phyloP scores from a whole-genome alignment of 345 rosid species.

The Salix suchowensis region DNA sequence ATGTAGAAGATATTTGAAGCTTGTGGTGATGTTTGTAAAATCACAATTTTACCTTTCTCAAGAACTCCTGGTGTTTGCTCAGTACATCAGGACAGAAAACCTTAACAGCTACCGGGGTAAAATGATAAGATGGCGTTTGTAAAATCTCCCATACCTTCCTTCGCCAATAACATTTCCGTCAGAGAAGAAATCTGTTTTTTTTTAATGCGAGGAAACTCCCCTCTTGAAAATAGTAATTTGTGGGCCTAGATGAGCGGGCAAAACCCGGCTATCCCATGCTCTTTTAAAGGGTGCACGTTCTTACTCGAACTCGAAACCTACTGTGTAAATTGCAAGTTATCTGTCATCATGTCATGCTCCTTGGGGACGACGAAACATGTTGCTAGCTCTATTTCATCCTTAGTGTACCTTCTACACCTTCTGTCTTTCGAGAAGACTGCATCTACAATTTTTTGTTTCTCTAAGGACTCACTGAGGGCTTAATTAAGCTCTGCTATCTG shows the following conservation, averaged over 20 bases:
- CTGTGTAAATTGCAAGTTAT: accelerated
- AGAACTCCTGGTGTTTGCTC: slow-evolving; percentile 68
- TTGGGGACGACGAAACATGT: slow-evolving; percentile 13
- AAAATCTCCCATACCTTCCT: slow-evolving; percentile 82
- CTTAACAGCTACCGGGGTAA: slow-evolving; percentile 78
- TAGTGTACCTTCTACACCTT: slow-evolving; percentile 68
- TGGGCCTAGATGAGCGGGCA: no score
- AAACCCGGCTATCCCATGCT: no score
- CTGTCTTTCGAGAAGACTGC: slow-evolving; percentile 54
- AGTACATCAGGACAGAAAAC: slow-evolving; percentile 52
- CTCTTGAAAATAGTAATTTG: no score
- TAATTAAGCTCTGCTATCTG: slow-evolving; percentile 59
- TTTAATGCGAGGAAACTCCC: no score
- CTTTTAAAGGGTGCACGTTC: accelerated
- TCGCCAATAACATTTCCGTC: slow-evolving; percentile 61
- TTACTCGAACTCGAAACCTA: no score
- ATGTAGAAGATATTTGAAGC: no score
- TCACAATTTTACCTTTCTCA: slow-evolving; percentile 55
- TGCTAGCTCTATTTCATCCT: slow-evolving; percentile 55
- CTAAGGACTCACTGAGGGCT: slow-evolving; percentile 56
- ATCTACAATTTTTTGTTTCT: slow-evolving; percentile 61
- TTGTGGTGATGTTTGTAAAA: no score
- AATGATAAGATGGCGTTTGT: slow-evolving; percentile 69
- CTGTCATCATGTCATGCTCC: accelerated
- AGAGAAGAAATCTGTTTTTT: slow-evolving; percentile 41